phyloP scores from a whole-genome alignment of 2,329 filamentous ascomycete species.

The Ophiosphaerella korrae region DNA sequence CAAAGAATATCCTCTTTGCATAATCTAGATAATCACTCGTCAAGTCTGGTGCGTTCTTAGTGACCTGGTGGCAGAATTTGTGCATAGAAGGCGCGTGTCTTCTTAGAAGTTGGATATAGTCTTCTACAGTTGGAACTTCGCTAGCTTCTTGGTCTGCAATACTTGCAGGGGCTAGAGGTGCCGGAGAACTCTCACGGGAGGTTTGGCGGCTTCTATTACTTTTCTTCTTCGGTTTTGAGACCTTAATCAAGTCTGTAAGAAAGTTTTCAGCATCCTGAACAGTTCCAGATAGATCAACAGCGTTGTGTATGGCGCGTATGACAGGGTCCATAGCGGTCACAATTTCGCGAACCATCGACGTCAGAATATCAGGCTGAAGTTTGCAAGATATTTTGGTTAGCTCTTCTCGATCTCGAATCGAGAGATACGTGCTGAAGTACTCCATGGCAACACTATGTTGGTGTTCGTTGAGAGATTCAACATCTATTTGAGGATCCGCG shows the following conservation, averaged over 20 bases:
- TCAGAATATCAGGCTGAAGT: constrained; percentile 73
- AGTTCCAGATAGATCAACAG: constrained; percentile 72
- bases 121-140: constrained; percentile 65
- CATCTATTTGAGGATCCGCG: constrained; percentile 50
- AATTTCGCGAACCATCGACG: constrained; percentile 66
- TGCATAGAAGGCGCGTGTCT: constrained; percentile 69
- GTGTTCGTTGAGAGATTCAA: constrained; percentile 57
- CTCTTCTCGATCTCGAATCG: constrained; percentile 73
- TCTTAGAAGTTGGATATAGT: constrained; percentile 70
- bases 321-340: constrained; percentile 75
- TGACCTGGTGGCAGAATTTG: constrained; percentile 72
- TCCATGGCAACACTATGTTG: constrained; percentile 70
- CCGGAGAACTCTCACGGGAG: constrained; percentile 30
- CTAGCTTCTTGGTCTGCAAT: constrained; percentile 24
- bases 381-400: constrained; percentile 71
- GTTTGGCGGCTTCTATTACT: constrained; percentile 27
- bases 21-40: constrained; percentile 66
- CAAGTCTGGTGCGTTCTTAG: constrained; percentile 70
- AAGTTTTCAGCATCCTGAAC: constrained; percentile 71
- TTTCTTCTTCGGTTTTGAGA: constrained; percentile 47
- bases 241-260: constrained; percentile 71
- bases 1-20: constrained; percentile 61
- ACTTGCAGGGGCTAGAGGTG: constrained; percentile 30
- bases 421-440: constrained; percentile 73
- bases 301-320: constrained; percentile 72